Base-by-base conservation (phyloP, 1,284 basidiomycete genomes). In the Wallemia mellicola region DNA sequence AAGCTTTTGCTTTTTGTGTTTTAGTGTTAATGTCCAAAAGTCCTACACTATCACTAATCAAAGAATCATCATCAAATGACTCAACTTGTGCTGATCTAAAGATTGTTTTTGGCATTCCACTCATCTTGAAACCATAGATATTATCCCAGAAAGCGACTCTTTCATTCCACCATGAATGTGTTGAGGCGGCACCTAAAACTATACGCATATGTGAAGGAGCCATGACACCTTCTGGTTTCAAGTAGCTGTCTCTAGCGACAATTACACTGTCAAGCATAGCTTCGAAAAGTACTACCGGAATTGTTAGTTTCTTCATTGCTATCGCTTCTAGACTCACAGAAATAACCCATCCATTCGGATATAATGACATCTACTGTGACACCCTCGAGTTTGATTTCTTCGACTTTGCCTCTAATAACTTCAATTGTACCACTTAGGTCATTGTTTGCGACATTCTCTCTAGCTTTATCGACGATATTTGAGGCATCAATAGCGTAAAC, bases 241-340 rank as follows among this genome's bases (percentile, higher is more conserved):
- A 74, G 72, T 88, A 95, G 19, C 80, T 77, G 68, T 94, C 86
- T 25, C 89, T 76, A 0, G 91, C 91, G 60, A 74, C 72, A 11
- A 98, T 73, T 3, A 96, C 92, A 0, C 88, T 94, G 68, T 95
- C 91, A 25, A 96, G 77, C 92, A 96, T 96, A 56, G 83, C 86
- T 71, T 98, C 92, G 70, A 96, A 96, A 24, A 94, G 75, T 25
- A 69, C 24, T 32, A 27, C 2, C 19, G 19, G 30, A 32, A 19
- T 32, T 32, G 30, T 32, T 7, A 32, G 30, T 19, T 9, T 32
- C 9, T 32, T 9, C 30, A 9, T 9, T 19, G 7, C 9, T 32
- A 32, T 32, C 7, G 19, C 7, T 32, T 32, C 19, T 19, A 24
- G 55, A 27, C 54, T 48, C 26, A 60, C 25, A 55, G 27, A 57